A percentile compares a stretch with the other conserved stretches of the same genome.
These are phyloP conservation scores for Plantago coronopus DNA, from an alignment of 305 asterid genomes.

Conservation along the genomic window DNA sequence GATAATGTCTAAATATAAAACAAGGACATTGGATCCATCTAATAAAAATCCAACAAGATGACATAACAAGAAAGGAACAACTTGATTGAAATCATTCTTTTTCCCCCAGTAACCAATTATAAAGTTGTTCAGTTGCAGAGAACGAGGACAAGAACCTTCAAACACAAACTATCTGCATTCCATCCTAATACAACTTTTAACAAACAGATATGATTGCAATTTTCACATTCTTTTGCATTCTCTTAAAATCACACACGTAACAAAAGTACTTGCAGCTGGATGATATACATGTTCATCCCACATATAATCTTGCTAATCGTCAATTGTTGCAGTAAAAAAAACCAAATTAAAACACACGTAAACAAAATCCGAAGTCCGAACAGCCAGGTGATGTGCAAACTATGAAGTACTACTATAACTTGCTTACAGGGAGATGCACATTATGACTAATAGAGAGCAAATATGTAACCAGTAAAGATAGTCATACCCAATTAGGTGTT, in stretches of 20 bases:
- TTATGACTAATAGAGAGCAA: too few relatives aligned
- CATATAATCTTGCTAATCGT: too few relatives aligned
- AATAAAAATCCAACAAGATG: conserved; percentile 3
- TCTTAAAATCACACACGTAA: too few relatives aligned
- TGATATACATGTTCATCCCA: too few relatives aligned
- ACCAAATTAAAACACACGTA: too few relatives aligned
- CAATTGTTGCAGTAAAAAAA: too few relatives aligned
- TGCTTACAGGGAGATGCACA: not conserved
- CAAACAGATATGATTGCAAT: too few relatives aligned
- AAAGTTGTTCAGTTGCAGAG: not conserved
- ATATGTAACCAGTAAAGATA: not conserved
- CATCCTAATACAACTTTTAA: too few relatives aligned
- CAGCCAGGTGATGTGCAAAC: not conserved
- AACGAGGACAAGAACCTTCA: not conserved
- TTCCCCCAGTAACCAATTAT: not conserved
- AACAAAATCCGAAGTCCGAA: too few relatives aligned
- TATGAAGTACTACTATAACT: too few relatives aligned
- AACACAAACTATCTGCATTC: not conserved
- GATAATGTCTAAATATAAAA: not conserved
- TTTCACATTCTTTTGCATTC: too few relatives aligned
- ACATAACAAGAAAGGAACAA: conserved; percentile 7
- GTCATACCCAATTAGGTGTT: not conserved
- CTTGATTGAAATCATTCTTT: conserved; percentile 1
- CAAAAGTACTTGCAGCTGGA: too few relatives aligned
- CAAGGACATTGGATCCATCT: conserved; percentile 7